These are phyloP conservation scores for Teratosphaeria pseudoeucalypti DNA, from an alignment of 2,329 filamentous ascomycete species.

Conservation along the genomic window DNA sequence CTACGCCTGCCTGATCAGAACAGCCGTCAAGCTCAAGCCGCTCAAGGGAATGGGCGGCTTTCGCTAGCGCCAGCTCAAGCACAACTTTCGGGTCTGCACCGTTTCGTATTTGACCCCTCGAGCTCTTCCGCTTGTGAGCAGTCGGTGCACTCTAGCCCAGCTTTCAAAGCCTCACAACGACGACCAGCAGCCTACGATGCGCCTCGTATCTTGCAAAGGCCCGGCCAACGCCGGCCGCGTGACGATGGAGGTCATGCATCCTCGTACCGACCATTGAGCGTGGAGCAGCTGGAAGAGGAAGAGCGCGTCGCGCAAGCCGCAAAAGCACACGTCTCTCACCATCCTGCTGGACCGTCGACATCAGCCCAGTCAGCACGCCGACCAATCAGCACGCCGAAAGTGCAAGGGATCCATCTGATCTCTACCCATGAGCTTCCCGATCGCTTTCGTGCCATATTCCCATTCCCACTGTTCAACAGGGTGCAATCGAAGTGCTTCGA, in stretches of 20 bases:
- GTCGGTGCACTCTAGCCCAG: constrained; percentile 30
- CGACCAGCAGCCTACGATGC: constrained; percentile 2
- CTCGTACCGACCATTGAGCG: constrained; percentile 1
- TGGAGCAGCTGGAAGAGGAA: constrained; percentile 4
- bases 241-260: not conserved
- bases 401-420: constrained; percentile 52
- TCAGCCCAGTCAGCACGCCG: not conserved
- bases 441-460: constrained; percentile 58
- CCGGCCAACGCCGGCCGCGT: not conserved
- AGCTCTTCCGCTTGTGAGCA: constrained; percentile 22
- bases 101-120: constrained; percentile 18
- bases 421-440: constrained; percentile 55
- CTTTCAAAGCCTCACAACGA: constrained; percentile 26
- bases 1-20: constrained; percentile 24
- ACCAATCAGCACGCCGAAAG: constrained; percentile 24
- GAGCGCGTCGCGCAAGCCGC: not conserved
- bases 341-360: not conserved
- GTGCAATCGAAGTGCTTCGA: constrained; percentile 72
- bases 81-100: constrained; percentile 1
- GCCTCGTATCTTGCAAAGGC: constrained; percentile 4
- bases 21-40: constrained; percentile 25
- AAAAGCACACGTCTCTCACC: not conserved
- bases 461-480: constrained; percentile 67
- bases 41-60: constrained; percentile 26
- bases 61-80: constrained; percentile 20